A percentile compares a stretch with the other conserved stretches of the same genome.
Evolutionary conservation across 2,329 filamentous ascomycete genomes (phyloP).

Genomic region (Scedosporium minutisporum): DNA sequence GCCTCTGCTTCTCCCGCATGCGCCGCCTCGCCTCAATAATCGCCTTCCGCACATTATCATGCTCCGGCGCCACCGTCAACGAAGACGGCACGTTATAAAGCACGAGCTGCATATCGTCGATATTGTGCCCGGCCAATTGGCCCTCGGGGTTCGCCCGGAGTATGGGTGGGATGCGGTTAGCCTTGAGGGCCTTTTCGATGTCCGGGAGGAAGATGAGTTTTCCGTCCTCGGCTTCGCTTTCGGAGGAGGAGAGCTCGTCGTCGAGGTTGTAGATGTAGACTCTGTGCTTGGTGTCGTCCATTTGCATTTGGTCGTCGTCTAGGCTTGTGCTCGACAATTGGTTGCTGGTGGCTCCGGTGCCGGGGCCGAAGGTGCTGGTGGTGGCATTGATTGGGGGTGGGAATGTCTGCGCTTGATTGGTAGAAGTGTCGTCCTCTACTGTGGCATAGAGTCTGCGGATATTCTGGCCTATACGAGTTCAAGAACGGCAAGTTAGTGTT

Average conservation of each 20-base stretch:
- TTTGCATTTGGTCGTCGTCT: slow-evolving; percentile 59
- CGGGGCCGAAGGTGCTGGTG: not conserved
- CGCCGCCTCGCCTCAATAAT: slow-evolving; percentile 71
- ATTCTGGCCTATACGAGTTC: not conserved
- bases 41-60: slow-evolving; percentile 70
- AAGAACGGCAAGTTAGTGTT: no score
- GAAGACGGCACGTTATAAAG: slow-evolving; percentile 75
- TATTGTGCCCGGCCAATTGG: slow-evolving; percentile 20
- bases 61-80: slow-evolving; percentile 62
- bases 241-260: slow-evolving; percentile 62
- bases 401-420: slow-evolving; percentile 1
- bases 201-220: slow-evolving; percentile 73
- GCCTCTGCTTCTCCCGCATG: slow-evolving; percentile 33
- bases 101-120: slow-evolving; percentile 63
- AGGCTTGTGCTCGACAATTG: slow-evolving; percentile 8
- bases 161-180: slow-evolving; percentile 58
- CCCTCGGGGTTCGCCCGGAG: slow-evolving; percentile 49
- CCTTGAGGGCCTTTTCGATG: slow-evolving; percentile 69
- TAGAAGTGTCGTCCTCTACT: slow-evolving; percentile 1
- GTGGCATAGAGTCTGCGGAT: slow-evolving; percentile 3
- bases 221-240: slow-evolving; percentile 43
- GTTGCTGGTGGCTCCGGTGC: slow-evolving; percentile 8
- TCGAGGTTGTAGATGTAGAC: slow-evolving; percentile 89
- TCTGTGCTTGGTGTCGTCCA: slow-evolving; percentile 79
- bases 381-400: slow-evolving; percentile 13